Conservation (phyloP, 2,329 filamentous ascomycete genomes). For the Gnomoniopsis sp. region DNA sequence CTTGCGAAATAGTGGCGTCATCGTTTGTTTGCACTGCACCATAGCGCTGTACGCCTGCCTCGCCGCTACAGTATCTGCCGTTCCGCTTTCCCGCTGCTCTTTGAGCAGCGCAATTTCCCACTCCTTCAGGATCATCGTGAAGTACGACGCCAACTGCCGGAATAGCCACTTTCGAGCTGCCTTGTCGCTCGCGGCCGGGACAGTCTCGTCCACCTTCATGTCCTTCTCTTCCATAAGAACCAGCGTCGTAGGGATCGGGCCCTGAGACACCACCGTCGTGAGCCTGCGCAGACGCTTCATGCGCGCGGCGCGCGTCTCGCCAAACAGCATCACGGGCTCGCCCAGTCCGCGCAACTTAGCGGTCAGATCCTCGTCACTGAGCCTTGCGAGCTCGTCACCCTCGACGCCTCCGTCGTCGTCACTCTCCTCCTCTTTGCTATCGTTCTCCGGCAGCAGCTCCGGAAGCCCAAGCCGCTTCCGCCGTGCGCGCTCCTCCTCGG, state of each 20-base stretch:
- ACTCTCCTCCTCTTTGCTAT: not conserved
- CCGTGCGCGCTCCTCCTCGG: slow-evolving; percentile 67
- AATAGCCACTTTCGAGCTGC: slow-evolving; percentile 70
- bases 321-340: slow-evolving; percentile 76
- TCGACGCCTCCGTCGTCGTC: slow-evolving; percentile 32
- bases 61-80: slow-evolving; percentile 66
- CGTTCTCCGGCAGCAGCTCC: slow-evolving; percentile 51
- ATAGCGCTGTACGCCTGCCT: slow-evolving; percentile 81
- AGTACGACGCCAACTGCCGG: slow-evolving; percentile 89
- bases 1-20: slow-evolving; percentile 85
- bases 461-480: slow-evolving; percentile 78
- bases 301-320: slow-evolving; percentile 69
- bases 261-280: slow-evolving; percentile 59
- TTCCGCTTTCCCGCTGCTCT: slow-evolving; percentile 39
- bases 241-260: slow-evolving; percentile 84
- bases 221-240: slow-evolving; percentile 77
- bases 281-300: slow-evolving; percentile 70
- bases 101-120: slow-evolving; percentile 78
- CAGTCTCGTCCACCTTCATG: slow-evolving; percentile 72
- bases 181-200: slow-evolving; percentile 58
- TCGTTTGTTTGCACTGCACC: slow-evolving; percentile 81
- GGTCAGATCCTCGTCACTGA: slow-evolving; percentile 68
- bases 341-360: slow-evolving; percentile 66
- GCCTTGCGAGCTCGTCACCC: slow-evolving; percentile 51
- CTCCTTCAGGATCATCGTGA: slow-evolving; percentile 89